These are phyloP conservation scores for Hymenoscyphus albidus DNA, from an alignment of 2,329 filamentous ascomycete species.

Conservation along the genomic window DNA sequence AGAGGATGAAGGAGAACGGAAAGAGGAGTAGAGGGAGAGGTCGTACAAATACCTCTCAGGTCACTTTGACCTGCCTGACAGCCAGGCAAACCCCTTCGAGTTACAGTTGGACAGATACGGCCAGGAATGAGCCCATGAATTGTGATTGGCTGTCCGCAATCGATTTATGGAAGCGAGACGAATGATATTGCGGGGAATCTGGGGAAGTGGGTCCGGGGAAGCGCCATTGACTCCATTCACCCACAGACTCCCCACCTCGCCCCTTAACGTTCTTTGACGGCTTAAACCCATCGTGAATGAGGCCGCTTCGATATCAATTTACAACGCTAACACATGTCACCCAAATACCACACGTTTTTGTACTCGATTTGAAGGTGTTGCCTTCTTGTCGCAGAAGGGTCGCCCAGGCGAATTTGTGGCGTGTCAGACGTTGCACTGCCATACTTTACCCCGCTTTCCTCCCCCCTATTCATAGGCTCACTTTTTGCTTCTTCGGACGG, in stretches of 20 bases:
- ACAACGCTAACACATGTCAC: neutral
- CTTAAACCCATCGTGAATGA: neutral
- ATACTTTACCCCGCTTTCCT: neutral
- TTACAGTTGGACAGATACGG: neutral
- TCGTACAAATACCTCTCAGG: neutral
- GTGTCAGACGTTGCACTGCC: neutral
- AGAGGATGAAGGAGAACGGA: neutral
- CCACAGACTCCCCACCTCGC: neutral
- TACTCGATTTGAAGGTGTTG: neutral
- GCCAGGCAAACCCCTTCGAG: neutral
- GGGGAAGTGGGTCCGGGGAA: neutral
- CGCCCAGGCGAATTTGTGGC: neutral
- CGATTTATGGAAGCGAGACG: neutral
- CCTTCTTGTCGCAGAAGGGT: neutral
- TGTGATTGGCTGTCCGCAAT: neutral
- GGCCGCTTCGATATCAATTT: neutral
- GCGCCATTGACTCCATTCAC: neutral
- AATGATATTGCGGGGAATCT: neutral
- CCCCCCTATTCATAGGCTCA: neutral
- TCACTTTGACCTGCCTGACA: neutral
- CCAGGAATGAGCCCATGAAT: neutral
- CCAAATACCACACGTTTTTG: neutral
- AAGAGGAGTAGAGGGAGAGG: constrained; percentile 1
- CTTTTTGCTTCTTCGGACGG: neutral
- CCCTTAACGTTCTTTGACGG: neutral